Conservation (phyloP, 106 monocot genomes). For the Amphibolis antarctica region DNA sequence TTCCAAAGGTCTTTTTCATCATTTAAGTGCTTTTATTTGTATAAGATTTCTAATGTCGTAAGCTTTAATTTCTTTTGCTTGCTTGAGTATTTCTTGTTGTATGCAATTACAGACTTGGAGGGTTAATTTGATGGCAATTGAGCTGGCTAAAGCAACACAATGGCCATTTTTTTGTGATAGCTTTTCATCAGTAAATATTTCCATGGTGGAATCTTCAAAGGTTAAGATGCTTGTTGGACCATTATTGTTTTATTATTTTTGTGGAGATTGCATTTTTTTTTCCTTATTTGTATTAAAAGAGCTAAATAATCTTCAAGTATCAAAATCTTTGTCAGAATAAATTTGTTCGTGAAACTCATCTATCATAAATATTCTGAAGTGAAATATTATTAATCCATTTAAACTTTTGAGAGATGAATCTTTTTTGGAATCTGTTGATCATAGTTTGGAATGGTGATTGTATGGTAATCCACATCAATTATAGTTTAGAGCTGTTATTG, state of each 20-base stretch:
- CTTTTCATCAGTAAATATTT: conserved; percentile 17
- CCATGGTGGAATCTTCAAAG: conserved; percentile 3
- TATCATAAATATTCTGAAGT: no score
- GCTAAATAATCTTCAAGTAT: no score
- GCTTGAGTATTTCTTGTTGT: not conserved
- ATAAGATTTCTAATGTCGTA: not conserved
- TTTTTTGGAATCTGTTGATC: no score
- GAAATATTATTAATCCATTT: no score
- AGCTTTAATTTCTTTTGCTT: not conserved
- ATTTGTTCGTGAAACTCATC: no score
- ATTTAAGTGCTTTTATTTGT: not conserved
- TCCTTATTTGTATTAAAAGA: not conserved
- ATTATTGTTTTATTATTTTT: not conserved
- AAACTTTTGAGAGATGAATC: no score
- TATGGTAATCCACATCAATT: no score
- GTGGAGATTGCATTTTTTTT: not conserved
- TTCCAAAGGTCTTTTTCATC: conserved; percentile 5
- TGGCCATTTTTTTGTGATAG: conserved; percentile 49
- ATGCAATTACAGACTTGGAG: conserved; percentile 42
- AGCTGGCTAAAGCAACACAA: conserved; percentile 42
- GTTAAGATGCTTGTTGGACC: not conserved
- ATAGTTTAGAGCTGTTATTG: no score
- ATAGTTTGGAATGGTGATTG: no score
- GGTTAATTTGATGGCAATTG: conserved; percentile 54
- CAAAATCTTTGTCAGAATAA: no score